Base-by-base conservation (phyloP, 2,329 filamentous ascomycete species). In the Talaromyces pinophilus region DNA sequence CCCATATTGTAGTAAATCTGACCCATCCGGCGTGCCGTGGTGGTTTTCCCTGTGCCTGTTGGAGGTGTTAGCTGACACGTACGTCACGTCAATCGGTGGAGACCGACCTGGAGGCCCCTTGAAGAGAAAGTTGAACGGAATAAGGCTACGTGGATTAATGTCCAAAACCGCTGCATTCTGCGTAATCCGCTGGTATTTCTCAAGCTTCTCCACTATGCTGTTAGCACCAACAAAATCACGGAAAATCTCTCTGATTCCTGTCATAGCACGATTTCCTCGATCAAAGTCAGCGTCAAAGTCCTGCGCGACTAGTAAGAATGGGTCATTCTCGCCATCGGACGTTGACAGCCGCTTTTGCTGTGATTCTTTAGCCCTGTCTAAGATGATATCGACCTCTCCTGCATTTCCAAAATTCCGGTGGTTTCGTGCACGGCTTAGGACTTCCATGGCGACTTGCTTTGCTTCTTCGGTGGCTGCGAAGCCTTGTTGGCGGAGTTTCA, bases 1-100 rank as follows among this genome's bases (percentile, higher is more conserved):
- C 90, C 90, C 82, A 92, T 86, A 70, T 93, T 87, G 71, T 91
- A 93, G 72, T 87, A 93, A 0, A 93, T 81, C 68, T 91, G 85
- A 3, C 90, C 90, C 83, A 93, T 91, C 68, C 88, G 90, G n/a
- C 84, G 80, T 0, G 91, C 91, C 0, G 85, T 92, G 0, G 88
- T 88, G 0, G 90, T 92, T 72, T 93, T 93, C 0, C 90, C 91
- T 0, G 90, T 92, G 19, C 61, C 61, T 63, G n/a, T 40, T 40
- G 13, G 4, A 52, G 55, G 15, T 5, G 10, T 63, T 3, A 63
- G 38, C 5, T 1, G 11, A 17, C 40, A 17, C 15, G 40, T 44
- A 40, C 5, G 30, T 17, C 40, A 17, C 15, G 15, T 44, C 17
- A 44, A 6, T 5, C 40, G 10, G 10, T n/a, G 17, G 11, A 5